Base-by-base conservation (phyloP, 2,329 filamentous ascomycete genomes). In the Bimuria novae-zelandiae region DNA sequence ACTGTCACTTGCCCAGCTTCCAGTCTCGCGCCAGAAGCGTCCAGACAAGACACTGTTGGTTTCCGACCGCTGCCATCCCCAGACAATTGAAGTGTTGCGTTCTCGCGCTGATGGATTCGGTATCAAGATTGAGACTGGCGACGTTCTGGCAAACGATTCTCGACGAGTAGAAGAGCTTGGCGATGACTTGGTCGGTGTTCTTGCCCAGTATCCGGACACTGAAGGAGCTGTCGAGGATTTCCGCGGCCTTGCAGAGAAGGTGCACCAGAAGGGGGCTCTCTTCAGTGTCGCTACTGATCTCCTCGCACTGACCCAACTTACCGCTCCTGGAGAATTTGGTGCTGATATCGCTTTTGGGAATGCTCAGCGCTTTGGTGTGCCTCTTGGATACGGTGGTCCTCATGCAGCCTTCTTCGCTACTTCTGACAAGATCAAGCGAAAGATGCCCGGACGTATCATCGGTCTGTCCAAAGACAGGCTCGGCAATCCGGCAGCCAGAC, bases 341-440 rank as follows among this genome's bases (percentile, higher is more conserved):
- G 93, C 93, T 19, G 93, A 97, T 70, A 90, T 97, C 64, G 93
- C 92, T 4, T 96, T 97, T 70, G 93, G 93, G 61, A 96, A 88
- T 68, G 87, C 93, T 14, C 93, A 97, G 78, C 82, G 93, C 53
- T 89, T 97, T 56, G 93, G 93, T 73, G 90, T 97, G 11, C 92
- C 93, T 2, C 85, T 97, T 70, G 93, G 93, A 44, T 95, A 88
- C 64, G 93, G 93, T 67, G 93, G 93, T 17, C 93, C 93, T n/a
- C 93, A 97, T 69, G 93, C 93, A 22, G 93, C 92, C 16, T 97
- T 97, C 83, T 97, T 97, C 72, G 90, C 93, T 17, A 92, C 92
- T 49, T 85, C 85, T 49, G 92, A 97, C 44, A 90, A 93, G 75
- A 86, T 93, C 78, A 97, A 97, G 84, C 84, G 93, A 55, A 96